These are phyloP conservation scores for Hansenula anomala DNA, from an alignment of 1,139 yeast genomes.

Conservation along the genomic window DNA sequence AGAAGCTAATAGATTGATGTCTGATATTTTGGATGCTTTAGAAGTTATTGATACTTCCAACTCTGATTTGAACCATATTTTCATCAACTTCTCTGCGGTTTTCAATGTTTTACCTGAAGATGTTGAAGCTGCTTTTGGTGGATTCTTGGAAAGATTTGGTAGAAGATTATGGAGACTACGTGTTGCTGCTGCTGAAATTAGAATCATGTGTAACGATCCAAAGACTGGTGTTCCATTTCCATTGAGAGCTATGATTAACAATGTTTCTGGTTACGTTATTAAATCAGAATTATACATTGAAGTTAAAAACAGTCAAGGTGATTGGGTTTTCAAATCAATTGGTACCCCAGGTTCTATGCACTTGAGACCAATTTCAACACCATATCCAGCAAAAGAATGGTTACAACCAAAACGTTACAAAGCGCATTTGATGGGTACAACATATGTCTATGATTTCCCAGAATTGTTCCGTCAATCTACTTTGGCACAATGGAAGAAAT, in stretches of 20 bases:
- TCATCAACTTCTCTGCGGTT: slow-evolving; percentile 92
- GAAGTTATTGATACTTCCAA: slow-evolving; percentile 93
- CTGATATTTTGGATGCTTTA: slow-evolving; percentile 89
- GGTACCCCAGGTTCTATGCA: slow-evolving; percentile 97
- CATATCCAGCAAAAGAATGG: slow-evolving; percentile 97
- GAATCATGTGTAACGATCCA: slow-evolving; percentile 92
- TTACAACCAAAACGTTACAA: slow-evolving; percentile 97
- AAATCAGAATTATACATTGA: slow-evolving; percentile 93
- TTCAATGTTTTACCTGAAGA: slow-evolving; percentile 92
- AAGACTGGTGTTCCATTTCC: slow-evolving; percentile 88
- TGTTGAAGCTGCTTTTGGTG: slow-evolving; percentile 96
- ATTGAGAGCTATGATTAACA: slow-evolving; percentile 91
- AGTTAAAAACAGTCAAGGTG: slow-evolving; percentile 85
- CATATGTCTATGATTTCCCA: slow-evolving; percentile 97
- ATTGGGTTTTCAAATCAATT: slow-evolving; percentile 94
- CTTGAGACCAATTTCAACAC: slow-evolving; percentile 89
- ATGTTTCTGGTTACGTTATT: slow-evolving; percentile 95
- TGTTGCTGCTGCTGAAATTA: slow-evolving; percentile 94
- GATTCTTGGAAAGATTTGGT: slow-evolving; percentile 96
- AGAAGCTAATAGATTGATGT: slow-evolving; percentile 93
- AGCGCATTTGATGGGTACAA: slow-evolving; percentile 97
- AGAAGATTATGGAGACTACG: slow-evolving; percentile 95
- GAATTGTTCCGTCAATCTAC: slow-evolving; percentile 95
- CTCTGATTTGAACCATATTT: slow-evolving; percentile 93
- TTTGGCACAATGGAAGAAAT: slow-evolving; percentile 75